Evolutionary conservation across 768 basidiomycete species (phyloP).

Genomic region (Pilatotrama ljubarskyi): DNA sequence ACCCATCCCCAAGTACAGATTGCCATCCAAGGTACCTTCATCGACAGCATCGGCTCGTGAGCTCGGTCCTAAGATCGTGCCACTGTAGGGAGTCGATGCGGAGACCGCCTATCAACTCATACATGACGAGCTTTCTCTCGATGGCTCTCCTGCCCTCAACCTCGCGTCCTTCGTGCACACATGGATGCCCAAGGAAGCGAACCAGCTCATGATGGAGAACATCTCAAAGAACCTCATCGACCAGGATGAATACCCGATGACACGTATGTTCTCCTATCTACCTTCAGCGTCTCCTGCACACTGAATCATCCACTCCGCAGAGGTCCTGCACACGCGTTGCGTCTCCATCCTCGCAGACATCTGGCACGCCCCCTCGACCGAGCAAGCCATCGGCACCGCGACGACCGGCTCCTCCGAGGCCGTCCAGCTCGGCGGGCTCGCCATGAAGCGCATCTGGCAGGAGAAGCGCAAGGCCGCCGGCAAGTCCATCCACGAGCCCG

Average conservation of each 20-base stretch:
- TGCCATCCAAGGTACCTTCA: constrained; percentile 51
- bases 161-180: constrained; percentile 70
- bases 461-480: constrained; percentile 63
- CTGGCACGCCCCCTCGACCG: constrained; percentile 61
- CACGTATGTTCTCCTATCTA: constrained; percentile 35
- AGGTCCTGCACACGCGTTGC: constrained; percentile 46
- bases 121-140: constrained; percentile 63
- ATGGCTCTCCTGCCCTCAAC: constrained; percentile 58
- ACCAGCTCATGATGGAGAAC: constrained; percentile 63
- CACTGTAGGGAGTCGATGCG: constrained; percentile 51
- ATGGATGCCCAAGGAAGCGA: constrained; percentile 55
- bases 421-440: constrained; percentile 70
- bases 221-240: constrained; percentile 69
- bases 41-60: background rate
- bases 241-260: constrained; percentile 68
- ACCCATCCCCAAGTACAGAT: constrained; percentile 68
- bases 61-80: background rate
- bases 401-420: constrained; percentile 74
- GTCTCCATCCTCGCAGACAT: constrained; percentile 63
- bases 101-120: constrained; percentile 57
- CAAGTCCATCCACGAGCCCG: constrained; percentile 65
- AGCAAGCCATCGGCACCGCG: constrained; percentile 63
- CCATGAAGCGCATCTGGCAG: constrained; percentile 74
- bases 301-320: constrained; percentile 19
- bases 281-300: background rate